Conservation (phyloP, 2,329 filamentous ascomycete genomes). For the Diaporthe sp. region DNA sequence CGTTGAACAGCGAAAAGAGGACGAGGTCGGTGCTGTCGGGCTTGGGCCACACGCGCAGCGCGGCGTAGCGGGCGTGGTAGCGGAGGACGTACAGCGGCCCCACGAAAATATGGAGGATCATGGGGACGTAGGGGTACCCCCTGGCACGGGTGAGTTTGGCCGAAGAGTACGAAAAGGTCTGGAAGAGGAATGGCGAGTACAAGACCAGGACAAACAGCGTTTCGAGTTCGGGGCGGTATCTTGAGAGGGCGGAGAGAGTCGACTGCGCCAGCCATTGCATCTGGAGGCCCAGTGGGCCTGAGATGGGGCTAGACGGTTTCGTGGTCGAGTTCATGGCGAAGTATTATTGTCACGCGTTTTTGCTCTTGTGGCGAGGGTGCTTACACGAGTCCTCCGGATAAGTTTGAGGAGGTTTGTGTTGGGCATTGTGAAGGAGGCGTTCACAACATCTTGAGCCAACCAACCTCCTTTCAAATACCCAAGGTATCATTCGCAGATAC, state of each 20-base stretch:
- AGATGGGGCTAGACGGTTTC: not conserved
- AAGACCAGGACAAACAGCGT: slow-evolving; percentile 23
- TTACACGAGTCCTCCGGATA: not conserved
- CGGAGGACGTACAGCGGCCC: not conserved
- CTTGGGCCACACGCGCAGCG: slow-evolving; percentile 21
- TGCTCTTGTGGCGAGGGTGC: not conserved
- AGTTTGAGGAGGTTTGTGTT: not conserved
- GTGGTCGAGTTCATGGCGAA: slow-evolving; percentile 18
- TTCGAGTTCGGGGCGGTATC: slow-evolving; percentile 29
- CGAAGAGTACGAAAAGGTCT: not conserved
- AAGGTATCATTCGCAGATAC: not conserved
- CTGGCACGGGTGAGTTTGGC: slow-evolving; percentile 24
- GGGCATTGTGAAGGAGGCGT: not conserved
- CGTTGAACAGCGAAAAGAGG: slow-evolving; percentile 23
- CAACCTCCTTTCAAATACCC: not conserved
- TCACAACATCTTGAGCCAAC: not conserved
- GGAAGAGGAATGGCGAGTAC: slow-evolving; percentile 22
- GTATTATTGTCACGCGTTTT: not conserved
- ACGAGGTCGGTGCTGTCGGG: slow-evolving; percentile 22
- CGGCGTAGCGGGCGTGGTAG: slow-evolving; percentile 28
- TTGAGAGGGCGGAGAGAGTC: not conserved
- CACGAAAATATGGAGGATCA: slow-evolving; percentile 18
- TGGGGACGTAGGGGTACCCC: slow-evolving; percentile 5
- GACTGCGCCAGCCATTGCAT: slow-evolving; percentile 5
- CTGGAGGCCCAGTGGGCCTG: not conserved